Base-by-base conservation (phyloP, 768 basidiomycete genomes). In the Boletus rex-veris region DNA sequence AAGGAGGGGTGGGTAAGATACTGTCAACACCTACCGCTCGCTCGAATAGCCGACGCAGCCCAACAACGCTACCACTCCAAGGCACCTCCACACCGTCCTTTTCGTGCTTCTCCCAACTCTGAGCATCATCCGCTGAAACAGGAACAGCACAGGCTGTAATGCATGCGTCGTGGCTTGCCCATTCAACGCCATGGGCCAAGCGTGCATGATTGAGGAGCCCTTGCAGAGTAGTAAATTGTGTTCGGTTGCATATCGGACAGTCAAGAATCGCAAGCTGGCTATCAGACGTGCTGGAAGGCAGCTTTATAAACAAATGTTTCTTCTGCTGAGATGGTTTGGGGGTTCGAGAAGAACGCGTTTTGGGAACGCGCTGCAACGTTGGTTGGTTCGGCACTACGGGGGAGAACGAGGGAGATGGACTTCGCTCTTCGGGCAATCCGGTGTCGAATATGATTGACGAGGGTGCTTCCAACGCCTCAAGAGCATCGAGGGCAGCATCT, bases 191-290 rank as follows among this genome's bases (percentile, higher is more conserved):
- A 53, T 81, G 79, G 9, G 74, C 68, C n/a, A 80, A 63, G 16
- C 80, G 77, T 38, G 75, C 78, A 58, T 81, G 79, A 47, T 81
- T 81, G 28, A 82, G 66, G 37, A 81, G 69, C 12, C 79, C 79
- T 53, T 81, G 79, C 7, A 81, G 70, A 24, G 71, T 80, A 21
- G 76, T 78, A 59, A 81, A 80, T 44, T 81, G 77, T 7, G 71
- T 73, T 19, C 79, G 74, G 9, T 59, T 43, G 54, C 79, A 81
- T 48, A 72, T 74, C 0, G 74, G 71, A 60, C 79, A 80, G 5
- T 60, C 65, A 36, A 80, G 72, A 43, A 71, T 53, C 5, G 62
- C 66, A 18, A 73, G 53, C 26, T 72, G 67, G 18, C 61, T 65
- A 21, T 63, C 63, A 14, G 64, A 68, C 4, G 66, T 48, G 35